A percentile compares a stretch with the other conserved stretches of the same genome.
Evolutionary conservation across 176 grass and related monocot genomes (phyloP).

Genomic region (Saccharum spontaneum): DNA sequence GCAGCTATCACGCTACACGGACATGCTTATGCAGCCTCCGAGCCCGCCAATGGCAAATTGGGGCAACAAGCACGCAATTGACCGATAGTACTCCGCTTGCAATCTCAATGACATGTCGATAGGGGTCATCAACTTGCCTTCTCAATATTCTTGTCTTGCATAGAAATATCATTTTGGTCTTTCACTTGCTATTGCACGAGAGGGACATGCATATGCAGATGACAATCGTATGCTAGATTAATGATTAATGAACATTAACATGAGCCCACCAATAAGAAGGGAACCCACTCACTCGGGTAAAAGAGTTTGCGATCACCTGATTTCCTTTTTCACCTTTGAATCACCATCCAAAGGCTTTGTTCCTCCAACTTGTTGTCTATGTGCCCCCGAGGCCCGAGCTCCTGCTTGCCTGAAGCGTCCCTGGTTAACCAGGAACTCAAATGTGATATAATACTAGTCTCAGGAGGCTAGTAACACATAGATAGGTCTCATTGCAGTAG

Average conservation of each 20-base stretch:
- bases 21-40: neutral
- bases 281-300: neutral
- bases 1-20: neutral
- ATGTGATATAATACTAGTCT: too few species aligned
- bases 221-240: neutral
- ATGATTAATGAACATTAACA: conserved; percentile 2
- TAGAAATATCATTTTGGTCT: neutral
- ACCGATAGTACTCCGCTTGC: neutral
- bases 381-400: too few species aligned
- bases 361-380: neutral
- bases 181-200: neutral
- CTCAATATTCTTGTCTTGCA: neutral
- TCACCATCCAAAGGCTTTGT: neutral
- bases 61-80: neutral
- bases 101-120: neutral
- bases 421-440: too few species aligned
- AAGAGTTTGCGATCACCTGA: neutral
- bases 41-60: neutral
- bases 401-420: too few species aligned
- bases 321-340: neutral
- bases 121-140: neutral
- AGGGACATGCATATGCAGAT: neutral
- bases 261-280: neutral
- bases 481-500: too few species aligned
- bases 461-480: too few species aligned